Conservation (phyloP, 75 land plant species). For the Pinus taeda region DNA sequence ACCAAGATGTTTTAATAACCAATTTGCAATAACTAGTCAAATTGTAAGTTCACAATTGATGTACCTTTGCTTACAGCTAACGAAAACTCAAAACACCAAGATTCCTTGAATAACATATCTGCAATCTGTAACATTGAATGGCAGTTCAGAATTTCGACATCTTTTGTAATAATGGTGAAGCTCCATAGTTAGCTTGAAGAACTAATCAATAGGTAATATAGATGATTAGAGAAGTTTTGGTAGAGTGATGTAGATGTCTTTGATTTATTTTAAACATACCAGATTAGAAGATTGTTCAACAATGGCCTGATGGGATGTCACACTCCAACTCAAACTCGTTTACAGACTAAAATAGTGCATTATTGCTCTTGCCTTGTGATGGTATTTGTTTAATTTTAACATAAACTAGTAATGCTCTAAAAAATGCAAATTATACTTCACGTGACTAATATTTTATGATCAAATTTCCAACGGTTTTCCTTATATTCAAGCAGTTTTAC, state of each 20-base stretch:
- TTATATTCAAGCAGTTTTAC: not conserved
- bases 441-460: not conserved
- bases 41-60: too few species aligned
- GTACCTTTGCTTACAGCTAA: too few species aligned
- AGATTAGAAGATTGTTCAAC: not conserved
- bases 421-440: not conserved
- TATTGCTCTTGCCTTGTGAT: not conserved
- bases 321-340: not conserved
- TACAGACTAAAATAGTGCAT: not conserved
- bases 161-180: not conserved
- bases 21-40: not conserved
- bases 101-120: too few species aligned
- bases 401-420: not conserved
- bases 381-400: not conserved
- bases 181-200: not conserved
- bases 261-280: too few species aligned
- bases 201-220: not conserved
- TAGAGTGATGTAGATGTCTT: not conserved
- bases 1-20: not conserved
- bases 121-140: not conserved
- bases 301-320: not conserved
- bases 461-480: not conserved
- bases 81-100: too few species aligned
- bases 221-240: not conserved
- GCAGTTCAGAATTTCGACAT: not conserved